phyloP scores from a whole-genome alignment of 768 basidiomycete genomes.

The Boletus rex-veris region DNA sequence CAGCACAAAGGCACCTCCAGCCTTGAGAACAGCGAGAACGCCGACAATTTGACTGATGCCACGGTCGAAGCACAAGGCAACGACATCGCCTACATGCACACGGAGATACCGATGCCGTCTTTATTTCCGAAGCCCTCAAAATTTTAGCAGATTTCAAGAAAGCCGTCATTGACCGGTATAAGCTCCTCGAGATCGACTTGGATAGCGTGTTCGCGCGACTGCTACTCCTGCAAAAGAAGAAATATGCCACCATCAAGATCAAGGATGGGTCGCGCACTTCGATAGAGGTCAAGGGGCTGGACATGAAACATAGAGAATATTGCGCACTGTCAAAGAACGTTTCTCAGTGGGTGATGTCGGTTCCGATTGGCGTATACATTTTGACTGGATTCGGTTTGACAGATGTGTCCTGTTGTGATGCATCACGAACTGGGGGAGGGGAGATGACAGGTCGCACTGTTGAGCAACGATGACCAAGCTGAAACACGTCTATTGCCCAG shows the following conservation, averaged over 20 bases:
- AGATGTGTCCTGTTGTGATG: slow-evolving; percentile 90
- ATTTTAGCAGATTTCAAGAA: slow-evolving; percentile 94
- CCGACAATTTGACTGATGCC: too few species aligned
- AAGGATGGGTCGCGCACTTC: slow-evolving; percentile 76
- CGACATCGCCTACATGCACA: too few species aligned
- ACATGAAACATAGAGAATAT: slow-evolving; percentile 99
- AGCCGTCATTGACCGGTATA: slow-evolving; percentile 93
- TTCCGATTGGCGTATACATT: not conserved
- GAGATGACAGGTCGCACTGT: too few species aligned
- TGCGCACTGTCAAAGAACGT: slow-evolving; percentile 87
- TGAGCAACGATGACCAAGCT: too few species aligned
- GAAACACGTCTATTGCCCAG: too few species aligned
- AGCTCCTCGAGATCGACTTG: slow-evolving; percentile 92
- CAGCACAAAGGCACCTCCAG: too few species aligned
- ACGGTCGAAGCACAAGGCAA: too few species aligned
- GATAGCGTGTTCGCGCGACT: slow-evolving; percentile 93
- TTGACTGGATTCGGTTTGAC: not conserved
- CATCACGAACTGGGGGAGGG: too few species aligned
- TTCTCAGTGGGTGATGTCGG: slow-evolving; percentile 65
- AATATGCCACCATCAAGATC: slow-evolving; percentile 96
- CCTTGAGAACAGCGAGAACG: too few species aligned
- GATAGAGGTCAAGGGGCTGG: slow-evolving; percentile 92
- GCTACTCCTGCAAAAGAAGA: slow-evolving; percentile 95
- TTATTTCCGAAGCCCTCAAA: slow-evolving; percentile 87
- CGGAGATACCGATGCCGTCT: slow-evolving; percentile 98